phyloP scores from a whole-genome alignment of 306 rosid species.

The Bauhinia variegata region DNA sequence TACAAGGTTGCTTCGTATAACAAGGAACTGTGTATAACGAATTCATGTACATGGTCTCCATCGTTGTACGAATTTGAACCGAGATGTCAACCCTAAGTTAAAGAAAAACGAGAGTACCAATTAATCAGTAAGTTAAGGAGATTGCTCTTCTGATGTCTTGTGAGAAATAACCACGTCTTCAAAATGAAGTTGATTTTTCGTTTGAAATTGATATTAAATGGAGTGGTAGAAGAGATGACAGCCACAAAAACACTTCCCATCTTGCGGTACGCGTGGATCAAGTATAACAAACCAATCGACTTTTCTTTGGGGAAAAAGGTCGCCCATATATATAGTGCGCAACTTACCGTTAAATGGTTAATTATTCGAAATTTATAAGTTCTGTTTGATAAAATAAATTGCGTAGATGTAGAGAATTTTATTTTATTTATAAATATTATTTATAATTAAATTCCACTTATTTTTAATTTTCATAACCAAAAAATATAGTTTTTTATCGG shows the following conservation, averaged over 20 bases:
- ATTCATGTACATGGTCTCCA: conserved; percentile 54
- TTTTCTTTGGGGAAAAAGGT: no score
- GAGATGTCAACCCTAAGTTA: conserved; percentile 40
- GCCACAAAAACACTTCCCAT: conserved; percentile 32
- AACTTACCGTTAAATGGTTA: no score
- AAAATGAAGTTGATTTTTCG: background rate
- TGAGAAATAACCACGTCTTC: conserved; percentile 6
- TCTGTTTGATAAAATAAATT: no score
- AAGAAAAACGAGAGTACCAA: conserved; percentile 2
- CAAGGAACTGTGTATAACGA: conserved; percentile 37
- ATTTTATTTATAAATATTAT: no score
- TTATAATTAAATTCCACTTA: no score
- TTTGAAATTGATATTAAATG: background rate
- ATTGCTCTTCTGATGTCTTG: background rate
- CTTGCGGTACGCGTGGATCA: no score
- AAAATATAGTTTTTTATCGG: no score
- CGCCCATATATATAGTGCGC: no score
- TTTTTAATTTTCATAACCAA: no score
- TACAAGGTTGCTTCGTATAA: conserved; percentile 17
- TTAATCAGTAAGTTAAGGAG: background rate
- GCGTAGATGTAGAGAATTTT: no score
- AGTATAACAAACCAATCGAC: no score
- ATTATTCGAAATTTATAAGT: no score
- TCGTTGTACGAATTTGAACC: conserved; percentile 27
- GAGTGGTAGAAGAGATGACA: conserved; percentile 2